These are phyloP conservation scores for Sisymbrium altissimum DNA, from an alignment of 345 rosid species.

Conservation along the genomic window DNA sequence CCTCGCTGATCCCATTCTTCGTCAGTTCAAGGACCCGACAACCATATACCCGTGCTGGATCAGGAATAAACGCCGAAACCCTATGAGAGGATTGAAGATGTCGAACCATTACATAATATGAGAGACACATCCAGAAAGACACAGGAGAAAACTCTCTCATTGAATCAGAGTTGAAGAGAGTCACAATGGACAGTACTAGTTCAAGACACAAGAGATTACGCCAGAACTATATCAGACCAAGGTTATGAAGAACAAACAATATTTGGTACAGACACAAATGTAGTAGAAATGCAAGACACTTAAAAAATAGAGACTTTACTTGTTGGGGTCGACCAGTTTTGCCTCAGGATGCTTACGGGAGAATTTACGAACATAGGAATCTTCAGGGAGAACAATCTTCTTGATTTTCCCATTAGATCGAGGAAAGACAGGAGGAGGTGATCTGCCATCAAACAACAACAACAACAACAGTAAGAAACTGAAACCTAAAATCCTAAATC, in stretches of 20 bases:
- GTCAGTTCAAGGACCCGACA: slow-evolving; percentile 73
- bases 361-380: slow-evolving; percentile 66
- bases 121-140: not conserved
- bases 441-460: slow-evolving; percentile 22
- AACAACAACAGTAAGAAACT: not conserved
- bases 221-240: not conserved
- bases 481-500: not conserved
- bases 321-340: slow-evolving; percentile 55
- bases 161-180: not conserved
- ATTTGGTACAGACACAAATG: not conserved
- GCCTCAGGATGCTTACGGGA: slow-evolving; percentile 56
- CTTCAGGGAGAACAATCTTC: slow-evolving; percentile 77
- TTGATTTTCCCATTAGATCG: slow-evolving; percentile 58
- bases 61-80: slow-evolving; percentile 57
- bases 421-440: slow-evolving; percentile 79
- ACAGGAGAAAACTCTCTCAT: not conserved
- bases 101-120: not conserved
- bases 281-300: not conserved
- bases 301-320: slow-evolving; percentile 40
- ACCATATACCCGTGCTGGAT: slow-evolving; percentile 75
- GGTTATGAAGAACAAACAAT: not conserved
- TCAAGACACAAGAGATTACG: not conserved
- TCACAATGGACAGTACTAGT: not conserved
- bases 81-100: slow-evolving; percentile 38
- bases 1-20: slow-evolving; percentile 68